Percentiles rank a stretch among this genome's conserved stretches.
Conservation (phyloP, 2,329 filamentous ascomycete species). For the Drechslerella coelobrocha region DNA sequence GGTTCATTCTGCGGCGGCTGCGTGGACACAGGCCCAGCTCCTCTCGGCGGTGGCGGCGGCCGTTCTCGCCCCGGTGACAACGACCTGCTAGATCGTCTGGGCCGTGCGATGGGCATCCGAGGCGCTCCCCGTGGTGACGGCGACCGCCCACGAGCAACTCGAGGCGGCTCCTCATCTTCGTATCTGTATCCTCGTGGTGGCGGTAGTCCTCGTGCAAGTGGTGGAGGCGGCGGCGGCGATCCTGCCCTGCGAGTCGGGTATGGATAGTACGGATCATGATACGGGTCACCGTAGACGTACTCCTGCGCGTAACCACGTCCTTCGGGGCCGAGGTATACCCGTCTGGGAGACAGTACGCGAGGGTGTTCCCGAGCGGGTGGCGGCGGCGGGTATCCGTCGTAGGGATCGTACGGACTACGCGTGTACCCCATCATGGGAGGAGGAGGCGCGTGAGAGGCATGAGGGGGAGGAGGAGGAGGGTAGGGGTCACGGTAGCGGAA, state of each 20-base stretch:
- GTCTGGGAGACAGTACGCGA: constrained; percentile 31
- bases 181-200: constrained; percentile 29
- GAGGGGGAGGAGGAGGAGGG: constrained; percentile 27
- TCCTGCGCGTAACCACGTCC: constrained; percentile 39
- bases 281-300: constrained; percentile 44
- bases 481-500: constrained; percentile 42
- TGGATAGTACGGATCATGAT: constrained; percentile 38
- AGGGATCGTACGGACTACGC: constrained; percentile 37
- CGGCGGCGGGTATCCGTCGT: constrained; percentile 31
- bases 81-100: constrained; percentile 39
- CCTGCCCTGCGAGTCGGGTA: constrained; percentile 31
- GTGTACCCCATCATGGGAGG: constrained; percentile 24
- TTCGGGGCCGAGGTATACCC: constrained; percentile 32
- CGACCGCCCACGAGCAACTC: constrained; percentile 31
- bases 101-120: constrained; percentile 29
- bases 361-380: constrained; percentile 21
- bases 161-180: constrained; percentile 36
- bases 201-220: constrained; percentile 1
- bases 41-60: constrained; percentile 23
- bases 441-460: no score
- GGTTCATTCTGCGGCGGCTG: constrained; percentile 13
- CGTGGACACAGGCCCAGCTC: not conserved
- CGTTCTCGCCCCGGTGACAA: constrained; percentile 34
- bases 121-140: constrained; percentile 22
- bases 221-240: constrained; percentile 17